phyloP scores from a whole-genome alignment of 768 basidiomycete species.

The Mycena venus region DNA sequence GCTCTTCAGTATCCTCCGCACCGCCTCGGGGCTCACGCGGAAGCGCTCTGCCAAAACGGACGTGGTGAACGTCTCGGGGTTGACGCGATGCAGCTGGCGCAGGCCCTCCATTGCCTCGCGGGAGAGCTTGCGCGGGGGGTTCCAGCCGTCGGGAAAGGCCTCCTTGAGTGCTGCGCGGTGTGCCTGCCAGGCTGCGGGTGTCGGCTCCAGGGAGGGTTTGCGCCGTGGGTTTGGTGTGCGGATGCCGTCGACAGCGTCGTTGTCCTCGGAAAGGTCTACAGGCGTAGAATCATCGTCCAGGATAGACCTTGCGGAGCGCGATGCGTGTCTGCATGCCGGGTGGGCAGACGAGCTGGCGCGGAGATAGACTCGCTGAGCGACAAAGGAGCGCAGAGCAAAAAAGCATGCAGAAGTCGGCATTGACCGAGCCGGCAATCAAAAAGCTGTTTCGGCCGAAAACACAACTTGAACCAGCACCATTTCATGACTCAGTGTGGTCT shows the following conservation, averaged over 20 bases:
- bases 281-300: conserved; percentile 61
- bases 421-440: no score
- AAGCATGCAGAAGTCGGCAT: conserved; percentile 8
- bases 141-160: conserved; percentile 78
- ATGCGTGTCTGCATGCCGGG: background rate
- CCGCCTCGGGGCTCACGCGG: conserved; percentile 84
- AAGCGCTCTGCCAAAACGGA: conserved; percentile 82
- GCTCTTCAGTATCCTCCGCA: conserved; percentile 83
- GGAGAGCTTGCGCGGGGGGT: conserved; percentile 83
- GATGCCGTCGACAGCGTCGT: conserved; percentile 60
- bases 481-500: no score
- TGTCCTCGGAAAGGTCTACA: conserved; percentile 66
- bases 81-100: conserved; percentile 72
- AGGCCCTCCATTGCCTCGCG: conserved; percentile 88
- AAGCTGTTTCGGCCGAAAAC: no score
- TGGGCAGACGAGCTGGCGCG: background rate
- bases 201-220: conserved; percentile 53
- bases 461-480: no score
- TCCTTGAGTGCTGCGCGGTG: conserved; percentile 67
- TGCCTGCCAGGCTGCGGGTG: conserved; percentile 61
- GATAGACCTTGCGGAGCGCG: conserved; percentile 52
- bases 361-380: background rate
- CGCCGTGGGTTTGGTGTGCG: conserved; percentile 53
- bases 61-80: conserved; percentile 75
- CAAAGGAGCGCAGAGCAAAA: background rate